Base-by-base conservation (phyloP, 495 filamentous ascomycete genomes). In the Chaetomidium leptoderma region DNA sequence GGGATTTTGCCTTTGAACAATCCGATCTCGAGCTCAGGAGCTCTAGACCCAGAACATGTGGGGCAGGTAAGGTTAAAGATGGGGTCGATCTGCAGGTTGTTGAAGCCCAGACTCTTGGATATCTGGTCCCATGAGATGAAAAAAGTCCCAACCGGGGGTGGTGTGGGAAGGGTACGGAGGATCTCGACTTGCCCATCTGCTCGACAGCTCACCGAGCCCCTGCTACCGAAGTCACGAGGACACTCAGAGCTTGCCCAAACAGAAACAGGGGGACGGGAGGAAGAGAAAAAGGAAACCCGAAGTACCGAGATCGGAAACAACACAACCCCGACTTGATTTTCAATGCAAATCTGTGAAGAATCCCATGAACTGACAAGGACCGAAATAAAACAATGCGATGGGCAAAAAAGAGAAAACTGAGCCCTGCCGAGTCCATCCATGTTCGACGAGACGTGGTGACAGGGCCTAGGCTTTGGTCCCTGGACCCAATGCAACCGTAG, bases 201-300 rank as follows among this genome's bases (percentile, higher is more conserved):
- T 36, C 30, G 10, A 33, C 42, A 55, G 19, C 30, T 29, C 42
- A 36, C 8, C 44, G 10, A n/a, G 30, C 17, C 32, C 42, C 53
- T 44, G 43, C 53, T 13, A 30, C 6, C 1, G 5, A 13, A 13
- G 53, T 56, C 53, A 56, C 44, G 53, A 40, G 53, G 35, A 37
- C 42, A 36, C 29, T 35, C 26, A 23, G 26, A 51, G 19, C 9
- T 21, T 45, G 29, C 26, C 30, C 5, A 10, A 35, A 13, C 7
- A 9, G 32, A 35, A 13, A 35, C 32, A 35, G 32, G 14, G 9
- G 14, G 32, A 23, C 19, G 21, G 40, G 23, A 13, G 24, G 40
- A 23, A 44, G 2, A 9, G 16, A 8, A 8, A 23, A 17, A 24
- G 19, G 3, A 7, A 26, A 14, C 36, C n/a, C n/a, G 13, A 13